Evolutionary conservation across 2,329 filamentous ascomycete species (phyloP).

Genomic region (Didymella exigua): DNA sequence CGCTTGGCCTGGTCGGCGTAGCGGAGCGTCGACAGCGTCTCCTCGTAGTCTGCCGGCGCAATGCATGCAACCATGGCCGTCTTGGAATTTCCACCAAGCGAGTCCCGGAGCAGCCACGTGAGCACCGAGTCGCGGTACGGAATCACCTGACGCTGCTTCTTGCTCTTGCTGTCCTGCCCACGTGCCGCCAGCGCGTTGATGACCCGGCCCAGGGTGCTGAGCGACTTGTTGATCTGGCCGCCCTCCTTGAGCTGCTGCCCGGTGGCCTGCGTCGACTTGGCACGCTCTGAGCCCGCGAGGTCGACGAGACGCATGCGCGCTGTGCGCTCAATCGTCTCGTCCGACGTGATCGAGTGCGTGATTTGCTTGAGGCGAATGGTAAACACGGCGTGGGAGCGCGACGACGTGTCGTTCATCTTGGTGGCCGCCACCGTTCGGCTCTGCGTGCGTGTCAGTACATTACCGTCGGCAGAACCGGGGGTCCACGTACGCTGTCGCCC

Average conservation of each 20-base stretch:
- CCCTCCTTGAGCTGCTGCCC: constrained; percentile 89
- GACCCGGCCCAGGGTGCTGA: constrained; percentile 92
- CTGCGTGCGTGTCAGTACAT: constrained; percentile 22
- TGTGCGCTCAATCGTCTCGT: constrained; percentile 93
- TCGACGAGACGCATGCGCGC: constrained; percentile 95
- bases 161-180: constrained; percentile 46
- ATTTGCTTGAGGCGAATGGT: constrained; percentile 98
- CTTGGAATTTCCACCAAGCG: constrained; percentile 93
- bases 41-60: constrained; percentile 92
- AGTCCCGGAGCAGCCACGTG: constrained; percentile 92
- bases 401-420: constrained; percentile 99
- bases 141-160: constrained; percentile 67
- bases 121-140: constrained; percentile 90
- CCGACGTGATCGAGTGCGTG: constrained; percentile 94
- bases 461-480: background rate
- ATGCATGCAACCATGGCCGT: constrained; percentile 99
- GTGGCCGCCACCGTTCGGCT: constrained; percentile 90
- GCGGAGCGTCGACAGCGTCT: constrained; percentile 91
- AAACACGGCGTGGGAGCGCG: constrained; percentile 94
- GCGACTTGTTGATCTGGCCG: constrained; percentile 98
- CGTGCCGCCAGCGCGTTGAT: constrained; percentile 88
- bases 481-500: constrained; percentile 66
- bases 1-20: constrained; percentile 98
- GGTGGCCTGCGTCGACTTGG: constrained; percentile 93
- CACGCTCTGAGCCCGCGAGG: constrained; percentile 90